These are phyloP conservation scores for Boletellus sp. DNA, from an alignment of 1,284 basidiomycete species.

Conservation along the genomic window DNA sequence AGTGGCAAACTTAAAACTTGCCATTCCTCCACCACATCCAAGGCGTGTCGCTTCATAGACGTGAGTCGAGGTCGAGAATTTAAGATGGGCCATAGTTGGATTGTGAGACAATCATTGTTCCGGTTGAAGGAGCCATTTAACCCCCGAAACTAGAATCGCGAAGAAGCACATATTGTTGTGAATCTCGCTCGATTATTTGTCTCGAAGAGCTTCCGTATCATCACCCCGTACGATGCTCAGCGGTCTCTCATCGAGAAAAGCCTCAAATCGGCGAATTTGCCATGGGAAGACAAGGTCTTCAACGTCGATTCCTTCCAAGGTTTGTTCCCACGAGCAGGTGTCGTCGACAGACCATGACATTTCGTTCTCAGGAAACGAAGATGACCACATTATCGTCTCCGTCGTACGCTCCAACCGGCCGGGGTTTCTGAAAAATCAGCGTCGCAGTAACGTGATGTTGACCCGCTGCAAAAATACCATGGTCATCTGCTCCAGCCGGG, in stretches of 20 bases:
- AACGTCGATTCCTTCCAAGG: slow-evolving; percentile 68
- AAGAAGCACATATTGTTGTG: slow-evolving; percentile 27
- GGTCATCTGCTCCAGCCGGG: slow-evolving; percentile 48
- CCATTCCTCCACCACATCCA: slow-evolving; percentile 9
- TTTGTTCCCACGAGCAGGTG: slow-evolving; percentile 26
- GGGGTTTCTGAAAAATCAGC: slow-evolving; percentile 48
- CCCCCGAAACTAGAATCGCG: slow-evolving; percentile 13
- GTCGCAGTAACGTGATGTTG: slow-evolving; percentile 68
- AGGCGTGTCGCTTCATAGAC: slow-evolving; percentile 28
- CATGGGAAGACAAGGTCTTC: slow-evolving; percentile 57
- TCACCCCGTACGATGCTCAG: slow-evolving; percentile 59
- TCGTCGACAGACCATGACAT: slow-evolving; percentile 15
- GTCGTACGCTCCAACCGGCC: slow-evolving; percentile 44
- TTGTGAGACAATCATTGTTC: slow-evolving; percentile 13
- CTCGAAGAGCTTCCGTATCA: slow-evolving; percentile 18
- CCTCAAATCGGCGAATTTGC: slow-evolving; percentile 42
- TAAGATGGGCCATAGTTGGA: slow-evolving; percentile 25
- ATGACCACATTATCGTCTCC: slow-evolving; percentile 60
- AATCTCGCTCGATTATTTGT: slow-evolving; percentile 19
- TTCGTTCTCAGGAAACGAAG: slow-evolving; percentile 29
- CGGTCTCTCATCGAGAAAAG: slow-evolving; percentile 46
- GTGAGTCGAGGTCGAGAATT: slow-evolving; percentile 26
- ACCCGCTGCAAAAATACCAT: slow-evolving; percentile 56
- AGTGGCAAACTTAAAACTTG: slow-evolving; percentile 21
- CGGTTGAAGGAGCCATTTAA: background rate